Conservation (phyloP, 495 filamentous ascomycete species). For the Neurospora sp. region DNA sequence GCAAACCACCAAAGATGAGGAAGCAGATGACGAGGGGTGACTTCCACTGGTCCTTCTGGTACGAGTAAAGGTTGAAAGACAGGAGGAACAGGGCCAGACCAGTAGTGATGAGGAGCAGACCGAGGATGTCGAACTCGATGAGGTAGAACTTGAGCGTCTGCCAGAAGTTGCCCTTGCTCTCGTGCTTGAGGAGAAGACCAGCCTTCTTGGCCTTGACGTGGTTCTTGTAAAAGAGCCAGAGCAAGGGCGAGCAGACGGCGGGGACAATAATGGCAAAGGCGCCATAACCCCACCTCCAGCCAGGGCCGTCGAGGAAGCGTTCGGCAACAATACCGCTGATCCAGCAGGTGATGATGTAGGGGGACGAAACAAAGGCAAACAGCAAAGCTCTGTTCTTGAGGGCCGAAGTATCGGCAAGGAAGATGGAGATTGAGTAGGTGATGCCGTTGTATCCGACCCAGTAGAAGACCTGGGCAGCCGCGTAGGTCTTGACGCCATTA, state of each 20-base stretch:
- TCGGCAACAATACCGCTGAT: conserved; percentile 37
- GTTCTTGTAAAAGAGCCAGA: conserved; percentile 46
- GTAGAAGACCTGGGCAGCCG: conserved; percentile 45
- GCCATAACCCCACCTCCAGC: conserved; percentile 57
- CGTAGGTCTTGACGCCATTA: conserved; percentile 38
- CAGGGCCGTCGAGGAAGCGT: conserved; percentile 32
- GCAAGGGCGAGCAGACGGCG: conserved; percentile 43
- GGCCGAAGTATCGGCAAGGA: conserved; percentile 57
- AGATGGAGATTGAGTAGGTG: conserved; percentile 47
- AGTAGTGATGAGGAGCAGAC: conserved; percentile 45
- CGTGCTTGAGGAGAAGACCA: conserved; percentile 37
- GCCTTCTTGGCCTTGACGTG: conserved; percentile 46
- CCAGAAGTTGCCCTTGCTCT: conserved; percentile 36
- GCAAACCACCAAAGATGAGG: conserved; percentile 45
- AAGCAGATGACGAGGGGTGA: conserved; percentile 47
- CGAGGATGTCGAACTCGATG: conserved; percentile 51
- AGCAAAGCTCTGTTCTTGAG: conserved; percentile 54
- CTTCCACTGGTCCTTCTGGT: conserved; percentile 35
- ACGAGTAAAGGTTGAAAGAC: conserved; percentile 46
- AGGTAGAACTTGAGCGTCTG: conserved; percentile 44
- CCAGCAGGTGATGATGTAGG: conserved; percentile 56
- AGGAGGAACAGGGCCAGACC: conserved; percentile 55
- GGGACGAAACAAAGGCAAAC: conserved; percentile 52
- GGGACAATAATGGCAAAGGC: conserved; percentile 51
- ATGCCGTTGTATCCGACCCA: conserved; percentile 47